Evolutionary conservation across 768 basidiomycete genomes (phyloP).

Genomic region (Trametopsis cervina): DNA sequence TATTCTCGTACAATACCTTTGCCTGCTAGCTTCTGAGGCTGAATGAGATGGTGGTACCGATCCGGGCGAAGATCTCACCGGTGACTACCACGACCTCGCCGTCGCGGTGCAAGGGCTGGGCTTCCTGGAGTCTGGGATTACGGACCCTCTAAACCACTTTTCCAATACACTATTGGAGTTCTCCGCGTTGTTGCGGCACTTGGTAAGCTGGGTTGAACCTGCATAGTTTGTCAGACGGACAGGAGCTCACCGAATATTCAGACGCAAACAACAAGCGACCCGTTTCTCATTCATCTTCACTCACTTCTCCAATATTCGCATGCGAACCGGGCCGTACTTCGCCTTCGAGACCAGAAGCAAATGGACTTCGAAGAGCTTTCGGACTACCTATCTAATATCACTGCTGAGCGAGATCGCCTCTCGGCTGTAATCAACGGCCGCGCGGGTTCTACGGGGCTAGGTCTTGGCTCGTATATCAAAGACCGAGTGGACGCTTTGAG

Average conservation of each 20-base stretch:
- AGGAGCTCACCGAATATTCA: conserved; percentile 22
- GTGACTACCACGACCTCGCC: conserved; percentile 96
- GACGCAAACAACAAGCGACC: conserved; percentile 90
- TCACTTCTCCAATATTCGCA: conserved; percentile 91
- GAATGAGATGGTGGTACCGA: conserved; percentile 76
- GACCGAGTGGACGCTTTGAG: conserved; percentile 89
- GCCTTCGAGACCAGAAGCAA: conserved; percentile 96
- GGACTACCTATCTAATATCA: conserved; percentile 90
- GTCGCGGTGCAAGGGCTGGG: conserved; percentile 95
- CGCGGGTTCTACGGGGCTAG: conserved; percentile 77
- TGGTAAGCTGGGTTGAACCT: conserved; percentile 42
- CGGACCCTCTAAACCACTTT: conserved; percentile 94
- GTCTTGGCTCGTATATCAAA: conserved; percentile 82
- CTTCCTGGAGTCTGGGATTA: conserved; percentile 97
- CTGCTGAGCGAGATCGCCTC: conserved; percentile 86
- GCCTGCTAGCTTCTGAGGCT: conserved; percentile 49
- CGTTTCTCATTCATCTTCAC: conserved; percentile 85
- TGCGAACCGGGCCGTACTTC: conserved; percentile 89
- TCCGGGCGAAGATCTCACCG: conserved; percentile 88
- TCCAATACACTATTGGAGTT: conserved; percentile 95
- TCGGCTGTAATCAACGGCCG: conserved; percentile 87
- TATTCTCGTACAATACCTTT: conserved; percentile 10
- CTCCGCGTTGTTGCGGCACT: conserved; percentile 81
- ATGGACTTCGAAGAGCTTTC: conserved; percentile 97
- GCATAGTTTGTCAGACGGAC: neutral